Evolutionary conservation across 2,329 filamentous ascomycete genomes (phyloP).

Genomic region (Fusarium algeriense): DNA sequence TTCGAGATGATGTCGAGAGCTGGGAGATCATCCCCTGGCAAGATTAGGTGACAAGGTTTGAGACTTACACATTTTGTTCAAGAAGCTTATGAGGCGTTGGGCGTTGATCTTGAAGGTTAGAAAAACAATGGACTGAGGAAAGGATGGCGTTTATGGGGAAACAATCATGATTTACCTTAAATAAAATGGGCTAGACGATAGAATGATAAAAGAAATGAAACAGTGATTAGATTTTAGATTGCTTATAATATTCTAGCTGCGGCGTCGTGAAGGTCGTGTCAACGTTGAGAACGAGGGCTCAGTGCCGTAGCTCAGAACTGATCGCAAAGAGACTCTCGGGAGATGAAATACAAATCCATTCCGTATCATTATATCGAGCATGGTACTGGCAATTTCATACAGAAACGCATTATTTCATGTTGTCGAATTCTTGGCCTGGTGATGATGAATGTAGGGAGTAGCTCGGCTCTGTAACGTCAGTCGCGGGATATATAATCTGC

Average conservation of each 20-base stretch:
- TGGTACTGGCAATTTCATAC: background rate
- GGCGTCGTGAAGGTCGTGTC: background rate
- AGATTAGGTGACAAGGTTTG: conserved; percentile 29
- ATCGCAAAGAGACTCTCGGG: background rate
- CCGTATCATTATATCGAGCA: background rate
- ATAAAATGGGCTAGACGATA: conserved; percentile 9
- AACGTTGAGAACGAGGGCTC: conserved; percentile 2
- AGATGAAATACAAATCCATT: background rate
- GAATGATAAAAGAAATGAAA: conserved; percentile 24
- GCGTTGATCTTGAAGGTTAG: background rate
- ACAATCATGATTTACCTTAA: background rate
- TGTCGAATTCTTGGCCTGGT: background rate
- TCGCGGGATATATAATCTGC: conserved; percentile 51
- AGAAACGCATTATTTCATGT: background rate
- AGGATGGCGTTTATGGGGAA: conserved; percentile 24
- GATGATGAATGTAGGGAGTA: conserved; percentile 20
- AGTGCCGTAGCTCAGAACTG: background rate
- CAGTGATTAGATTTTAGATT: conserved; percentile 7
- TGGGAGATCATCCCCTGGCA: conserved; percentile 75
- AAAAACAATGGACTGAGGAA: background rate
- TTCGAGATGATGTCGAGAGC: conserved; percentile 72
- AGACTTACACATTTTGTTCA: background rate
- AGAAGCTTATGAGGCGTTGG: conserved; percentile 4
- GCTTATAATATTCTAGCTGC: background rate
- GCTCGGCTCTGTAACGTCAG: conserved; percentile 3